phyloP scores from a whole-genome alignment of 2,329 filamentous ascomycete species.

The Tolypocladium guangdongense region DNA sequence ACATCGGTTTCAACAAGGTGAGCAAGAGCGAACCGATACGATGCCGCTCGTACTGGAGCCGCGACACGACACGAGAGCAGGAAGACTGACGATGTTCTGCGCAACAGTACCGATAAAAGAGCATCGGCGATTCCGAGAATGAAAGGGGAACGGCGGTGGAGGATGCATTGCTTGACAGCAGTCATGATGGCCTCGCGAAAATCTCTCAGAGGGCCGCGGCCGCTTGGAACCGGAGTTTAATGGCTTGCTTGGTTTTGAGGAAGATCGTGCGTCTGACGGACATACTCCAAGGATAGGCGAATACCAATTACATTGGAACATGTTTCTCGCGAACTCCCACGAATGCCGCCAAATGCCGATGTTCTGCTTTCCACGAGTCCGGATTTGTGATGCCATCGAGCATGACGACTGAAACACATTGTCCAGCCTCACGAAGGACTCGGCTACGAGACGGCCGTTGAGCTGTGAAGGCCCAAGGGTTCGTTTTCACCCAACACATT shows the following conservation, averaged over 20 bases:
- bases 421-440: neutral
- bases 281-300: slow-evolving; percentile 31
- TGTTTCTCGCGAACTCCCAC: neutral
- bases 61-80: neutral
- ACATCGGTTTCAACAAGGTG: slow-evolving; percentile 67
- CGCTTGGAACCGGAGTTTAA: slow-evolving; percentile 35
- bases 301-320: slow-evolving; percentile 27
- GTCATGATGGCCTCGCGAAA: slow-evolving; percentile 20
- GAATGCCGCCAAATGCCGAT: neutral
- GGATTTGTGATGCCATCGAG: neutral
- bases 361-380: neutral
- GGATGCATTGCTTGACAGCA: slow-evolving; percentile 12
- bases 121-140: slow-evolving; percentile 6
- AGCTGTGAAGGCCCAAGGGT: neutral
- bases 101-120: slow-evolving; percentile 27
- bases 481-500: neutral
- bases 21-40: slow-evolving; percentile 10
- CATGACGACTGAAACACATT: neutral
- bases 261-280: slow-evolving; percentile 31
- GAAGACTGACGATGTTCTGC: slow-evolving; percentile 8
- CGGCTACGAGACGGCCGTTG: neutral
- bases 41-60: too few species aligned
- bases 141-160: slow-evolving; percentile 7
- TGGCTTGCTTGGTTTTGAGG: slow-evolving; percentile 33
- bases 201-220: slow-evolving; percentile 30